Evolutionary conservation across 164 flowering plant genomes (phyloP).

Genomic region (Buxus sempervirens): DNA sequence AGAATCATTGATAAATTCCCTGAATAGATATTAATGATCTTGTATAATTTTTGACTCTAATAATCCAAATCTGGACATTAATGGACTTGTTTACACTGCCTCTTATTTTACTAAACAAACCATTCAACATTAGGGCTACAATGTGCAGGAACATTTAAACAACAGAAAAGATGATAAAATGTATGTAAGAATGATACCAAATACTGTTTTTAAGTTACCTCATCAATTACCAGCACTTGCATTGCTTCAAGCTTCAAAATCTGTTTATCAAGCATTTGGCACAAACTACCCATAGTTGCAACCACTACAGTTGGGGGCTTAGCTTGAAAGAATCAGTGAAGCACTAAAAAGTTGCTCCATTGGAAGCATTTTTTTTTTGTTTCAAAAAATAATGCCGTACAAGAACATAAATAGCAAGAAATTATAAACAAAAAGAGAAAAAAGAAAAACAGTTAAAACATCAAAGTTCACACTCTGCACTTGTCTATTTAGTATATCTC

Average conservation of each 20-base stretch:
- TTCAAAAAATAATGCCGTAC: no score
- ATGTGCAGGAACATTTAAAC: no score
- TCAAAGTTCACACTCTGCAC: no score
- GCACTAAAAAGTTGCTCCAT: neutral
- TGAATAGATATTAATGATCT: neutral
- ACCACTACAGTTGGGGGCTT: slow-evolving; percentile 89
- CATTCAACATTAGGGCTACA: no score
- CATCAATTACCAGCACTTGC: slow-evolving; percentile 80
- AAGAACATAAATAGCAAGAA: no score
- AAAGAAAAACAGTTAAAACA: no score
- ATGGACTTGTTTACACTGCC: no score
- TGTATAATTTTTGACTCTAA: neutral
- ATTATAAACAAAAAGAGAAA: no score
- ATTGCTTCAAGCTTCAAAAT: slow-evolving; percentile 59
- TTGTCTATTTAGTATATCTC: no score
- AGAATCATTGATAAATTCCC: neutral
- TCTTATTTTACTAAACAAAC: no score
- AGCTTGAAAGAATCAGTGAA: slow-evolving; percentile 46
- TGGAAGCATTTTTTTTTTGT: neutral
- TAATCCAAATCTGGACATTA: neutral
- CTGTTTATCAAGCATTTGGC: slow-evolving; percentile 78
- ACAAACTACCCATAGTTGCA: slow-evolving; percentile 77
- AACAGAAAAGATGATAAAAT: no score
- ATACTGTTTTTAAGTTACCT: slow-evolving; percentile 41
- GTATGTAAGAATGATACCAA: neutral